Base-by-base conservation (phyloP, 2,329 filamentous ascomycete species). In the Phaeosphaeriaceae sp. region DNA sequence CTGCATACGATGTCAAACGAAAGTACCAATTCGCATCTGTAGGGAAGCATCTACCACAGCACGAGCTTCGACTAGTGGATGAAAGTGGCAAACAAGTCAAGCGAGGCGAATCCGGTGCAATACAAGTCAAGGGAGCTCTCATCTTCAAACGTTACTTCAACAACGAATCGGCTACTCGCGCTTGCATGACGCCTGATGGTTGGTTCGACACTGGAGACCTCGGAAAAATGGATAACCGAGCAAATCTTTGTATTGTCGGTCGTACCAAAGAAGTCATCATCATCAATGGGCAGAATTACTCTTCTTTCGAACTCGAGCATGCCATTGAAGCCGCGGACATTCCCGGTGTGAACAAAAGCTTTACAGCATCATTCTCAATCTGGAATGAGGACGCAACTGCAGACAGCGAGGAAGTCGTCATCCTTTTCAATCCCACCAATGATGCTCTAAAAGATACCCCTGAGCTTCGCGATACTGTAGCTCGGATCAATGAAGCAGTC, bases 71-170 rank as follows among this genome's bases (percentile, higher is more conserved):
- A 5, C 58, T 83, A 20, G 40, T 54, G 6, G 31, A 46, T 21
- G 36, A 52, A 61, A 63, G 6, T 62, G 17, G 51, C 31, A n/a
- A 42, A 21, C 19, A 54, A 17, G 60, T 60, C 11, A 54, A 57
- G 9, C 27, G 52, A 19, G 60, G 56, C 9, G 51, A 66, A 19
- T 20, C 56, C 7, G 70, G 71, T 25, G 65, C 74, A n/a, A 56
- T 74, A 9, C 60, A 72, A 36, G 53, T 72, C 6, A 40, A 55
- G 2, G 68, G 70, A 0, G 44, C 69, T 0, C 72, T 81, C 2
- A 76, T 78, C 11, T 86, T 86, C 72, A 55, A 62, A 1, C 56
- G 62, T 6, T 79, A 80, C 55, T 68, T 65, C 51, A 67, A 70
- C 49, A 76, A 80, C 49, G 46, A 63, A 52, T 21, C 62, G 41